phyloP scores from a whole-genome alignment of 495 filamentous ascomycete species.

The Xylaria curta region DNA sequence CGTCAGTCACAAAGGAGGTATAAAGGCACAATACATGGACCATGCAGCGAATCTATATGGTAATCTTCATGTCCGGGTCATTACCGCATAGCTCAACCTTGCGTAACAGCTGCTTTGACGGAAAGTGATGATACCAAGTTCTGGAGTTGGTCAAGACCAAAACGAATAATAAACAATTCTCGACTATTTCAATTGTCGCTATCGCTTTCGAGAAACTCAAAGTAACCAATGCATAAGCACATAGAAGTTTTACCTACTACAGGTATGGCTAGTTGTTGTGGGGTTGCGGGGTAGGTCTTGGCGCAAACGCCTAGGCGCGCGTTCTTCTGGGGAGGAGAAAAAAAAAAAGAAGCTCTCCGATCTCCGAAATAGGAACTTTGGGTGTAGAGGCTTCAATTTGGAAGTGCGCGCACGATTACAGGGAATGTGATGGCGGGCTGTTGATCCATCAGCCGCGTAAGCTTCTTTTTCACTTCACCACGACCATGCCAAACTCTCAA shows the following conservation, averaged over 20 bases:
- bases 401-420: background rate
- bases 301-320: background rate
- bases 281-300: background rate
- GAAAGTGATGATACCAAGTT: background rate
- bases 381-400: background rate
- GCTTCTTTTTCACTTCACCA: background rate
- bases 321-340: no score
- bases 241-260: no score
- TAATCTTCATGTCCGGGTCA: background rate
- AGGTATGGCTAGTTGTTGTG: background rate
- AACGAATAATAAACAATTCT: background rate
- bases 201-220: background rate
- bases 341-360: no score
- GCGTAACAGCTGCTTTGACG: background rate
- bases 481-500: constrained; percentile 32
- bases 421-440: background rate
- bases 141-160: background rate
- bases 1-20: background rate
- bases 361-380: background rate
- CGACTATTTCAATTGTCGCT: background rate
- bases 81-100: background rate
- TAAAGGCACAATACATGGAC: background rate
- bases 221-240: no score
- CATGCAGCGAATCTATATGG: background rate
- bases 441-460: background rate